Evolutionary conservation across 108 stramenopile genomes (phyloP).

Genomic region (Poteriospumella lacustris): DNA sequence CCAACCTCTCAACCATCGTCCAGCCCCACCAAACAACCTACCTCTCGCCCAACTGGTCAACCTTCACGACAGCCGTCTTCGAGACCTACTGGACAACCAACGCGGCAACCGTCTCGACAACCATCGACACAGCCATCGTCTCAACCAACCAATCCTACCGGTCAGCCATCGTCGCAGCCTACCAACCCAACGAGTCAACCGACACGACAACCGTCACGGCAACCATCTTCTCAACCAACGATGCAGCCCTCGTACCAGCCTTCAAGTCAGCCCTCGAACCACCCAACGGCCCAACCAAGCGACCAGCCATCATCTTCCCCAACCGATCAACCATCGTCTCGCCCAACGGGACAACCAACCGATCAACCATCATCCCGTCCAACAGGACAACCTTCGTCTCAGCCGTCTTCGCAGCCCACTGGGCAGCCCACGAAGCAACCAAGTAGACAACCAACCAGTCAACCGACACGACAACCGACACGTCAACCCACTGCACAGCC

Average conservation of each 20-base stretch:
- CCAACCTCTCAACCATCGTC: slow-evolving; percentile 4
- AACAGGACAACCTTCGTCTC: slow-evolving; percentile 36
- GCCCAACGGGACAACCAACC: slow-evolving; percentile 7
- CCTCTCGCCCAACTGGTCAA: slow-evolving; percentile 13
- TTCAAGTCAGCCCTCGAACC: neutral
- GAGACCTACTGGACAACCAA: slow-evolving; percentile 12
- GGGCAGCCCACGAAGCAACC: no score
- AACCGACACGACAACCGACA: no score
- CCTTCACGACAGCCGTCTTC: neutral
- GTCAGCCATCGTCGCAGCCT: slow-evolving; percentile 20
- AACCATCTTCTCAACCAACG: neutral
- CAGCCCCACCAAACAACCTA: slow-evolving; percentile 6
- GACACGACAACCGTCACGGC: neutral
- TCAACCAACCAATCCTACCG: slow-evolving; percentile 12
- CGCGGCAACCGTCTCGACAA: neutral
- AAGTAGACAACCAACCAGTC: no score
- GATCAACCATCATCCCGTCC: slow-evolving; percentile 41
- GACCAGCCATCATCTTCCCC: neutral
- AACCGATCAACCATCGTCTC: slow-evolving; percentile 19
- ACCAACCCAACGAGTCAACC: slow-evolving; percentile 22
- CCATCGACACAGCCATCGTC: slow-evolving; percentile 12
- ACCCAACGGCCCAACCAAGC: slow-evolving; percentile 2
- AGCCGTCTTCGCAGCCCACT: neutral
- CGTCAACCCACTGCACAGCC: no score
- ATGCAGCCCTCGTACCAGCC: neutral